Evolutionary conservation across 2,329 filamentous ascomycete species (phyloP), one percentile per base, ranked within the genome.

Genomic region (Beauveria sp.): DNA sequence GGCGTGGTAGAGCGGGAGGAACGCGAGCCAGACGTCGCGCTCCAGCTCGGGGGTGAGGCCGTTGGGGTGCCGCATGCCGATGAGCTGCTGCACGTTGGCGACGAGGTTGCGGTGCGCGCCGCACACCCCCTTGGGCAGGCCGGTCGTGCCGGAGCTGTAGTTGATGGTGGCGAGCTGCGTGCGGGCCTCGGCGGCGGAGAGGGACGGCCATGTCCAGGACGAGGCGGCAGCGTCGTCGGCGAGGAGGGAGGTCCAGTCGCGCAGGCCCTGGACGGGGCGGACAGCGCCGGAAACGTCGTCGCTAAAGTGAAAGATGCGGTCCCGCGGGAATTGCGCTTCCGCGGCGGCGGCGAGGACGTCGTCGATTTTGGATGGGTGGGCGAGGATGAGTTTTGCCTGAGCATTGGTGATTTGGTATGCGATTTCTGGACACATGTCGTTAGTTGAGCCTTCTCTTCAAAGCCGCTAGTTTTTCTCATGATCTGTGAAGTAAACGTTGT

Each of bases 1-100:
- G 7, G 82, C 83, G 67, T 87, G 84, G 67, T 86, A 88, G 69
- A 88, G 81, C 0, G 88, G 88, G 14, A 90, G 73, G 69, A 89
- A 87, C 53, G 84, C 79, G 30, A 82, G 66, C 77, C 79, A 82
- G 45, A 79, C 73, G 34, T 51, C 43, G 66, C 81, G 81, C 9
- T 70, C 68, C 24, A 76, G 76, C 42, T 73, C 71, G 3, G 73
- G 70, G 2, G 47, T 24, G 9, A 40, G 49, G 3, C 72, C 66
- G 63, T 73, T 73, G 1, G 66, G 60, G 54, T 73, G 73, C 24
- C 74, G 72, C 67, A 79, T 77, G 68, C 75, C 77, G 50, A 79
- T 77, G 4, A 75, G 77, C 67, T 84, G 81, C 59, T 77, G 75
- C 3, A 78, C 73, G 62, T 83, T 82, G 45, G 80, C 74, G 38